A percentile compares a stretch with the other conserved stretches of the same genome.
Evolutionary conservation across 1,284 basidiomycete species (phyloP).

Genomic region (Stygiomarasmius scandens): DNA sequence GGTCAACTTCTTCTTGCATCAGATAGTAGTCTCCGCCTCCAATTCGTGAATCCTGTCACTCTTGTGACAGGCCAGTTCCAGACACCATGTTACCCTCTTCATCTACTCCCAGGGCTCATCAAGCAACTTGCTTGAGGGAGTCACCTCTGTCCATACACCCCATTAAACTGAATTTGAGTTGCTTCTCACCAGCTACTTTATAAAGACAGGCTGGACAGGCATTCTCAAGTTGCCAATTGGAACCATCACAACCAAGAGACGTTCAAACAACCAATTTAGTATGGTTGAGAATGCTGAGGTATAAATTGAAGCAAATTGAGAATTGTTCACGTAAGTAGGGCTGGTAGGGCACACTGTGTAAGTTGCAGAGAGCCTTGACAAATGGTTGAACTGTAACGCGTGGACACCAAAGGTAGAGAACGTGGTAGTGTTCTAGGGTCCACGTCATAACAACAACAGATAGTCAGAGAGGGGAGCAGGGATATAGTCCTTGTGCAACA

Average conservation of each 20-base stretch:
- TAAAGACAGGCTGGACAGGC: slow-evolving; percentile 33
- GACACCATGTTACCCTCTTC: neutral
- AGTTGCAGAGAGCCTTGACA: slow-evolving; percentile 15
- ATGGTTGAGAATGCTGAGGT: neutral
- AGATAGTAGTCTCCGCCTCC: slow-evolving; percentile 10
- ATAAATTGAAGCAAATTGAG: slow-evolving; percentile 20
- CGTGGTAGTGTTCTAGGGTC: slow-evolving; percentile 16
- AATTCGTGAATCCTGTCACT: neutral
- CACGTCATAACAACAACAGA: slow-evolving; percentile 11
- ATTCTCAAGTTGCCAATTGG: slow-evolving; percentile 29
- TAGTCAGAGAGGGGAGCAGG: slow-evolving; percentile 12
- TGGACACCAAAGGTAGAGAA: slow-evolving; percentile 12
- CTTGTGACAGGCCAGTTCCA: neutral
- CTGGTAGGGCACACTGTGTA: slow-evolving; percentile 11
- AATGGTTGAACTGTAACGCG: slow-evolving; percentile 17
- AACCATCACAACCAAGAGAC: slow-evolving; percentile 22
- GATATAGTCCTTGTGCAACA: slow-evolving; percentile 14
- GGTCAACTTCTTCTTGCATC: slow-evolving; percentile 12
- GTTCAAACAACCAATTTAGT: slow-evolving; percentile 14
- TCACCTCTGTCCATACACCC: slow-evolving; percentile 36
- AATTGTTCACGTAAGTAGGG: slow-evolving; percentile 13
- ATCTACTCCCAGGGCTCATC: neutral
- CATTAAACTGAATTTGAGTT: slow-evolving; percentile 23
- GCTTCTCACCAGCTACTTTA: slow-evolving; percentile 24
- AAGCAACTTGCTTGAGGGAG: slow-evolving; percentile 27